These are phyloP conservation scores for Ustilago esculenta DNA, from an alignment of 1,284 basidiomycete species.

Conservation along the genomic window DNA sequence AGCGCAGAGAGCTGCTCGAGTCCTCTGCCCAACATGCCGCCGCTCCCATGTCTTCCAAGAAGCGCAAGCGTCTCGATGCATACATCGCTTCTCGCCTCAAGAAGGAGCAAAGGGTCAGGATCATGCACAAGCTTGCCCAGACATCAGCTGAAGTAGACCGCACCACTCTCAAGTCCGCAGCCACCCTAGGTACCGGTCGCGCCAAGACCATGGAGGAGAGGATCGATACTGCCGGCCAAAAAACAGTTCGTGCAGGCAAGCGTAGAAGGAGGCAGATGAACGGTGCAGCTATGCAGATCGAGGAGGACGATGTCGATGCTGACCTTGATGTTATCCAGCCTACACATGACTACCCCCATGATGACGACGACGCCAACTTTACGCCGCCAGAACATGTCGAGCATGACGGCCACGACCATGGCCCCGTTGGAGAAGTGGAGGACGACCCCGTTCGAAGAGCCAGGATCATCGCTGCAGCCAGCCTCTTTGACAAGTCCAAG, in stretches of 20 bases:
- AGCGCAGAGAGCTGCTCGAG: conserved; percentile 46
- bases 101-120: conserved; percentile 61
- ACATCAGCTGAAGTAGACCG: conserved; percentile 60
- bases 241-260: conserved; percentile 21
- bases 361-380: conserved; percentile 23
- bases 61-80: conserved; percentile 66
- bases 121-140: conserved; percentile 62
- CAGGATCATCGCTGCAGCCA: conserved; percentile 45
- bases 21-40: conserved; percentile 47
- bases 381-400: conserved; percentile 37
- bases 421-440: conserved; percentile 38
- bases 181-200: conserved; percentile 63
- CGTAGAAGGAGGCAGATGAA: conserved; percentile 27
- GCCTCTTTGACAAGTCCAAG: conserved; percentile 40
- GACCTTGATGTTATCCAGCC: conserved; percentile 35
- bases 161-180: conserved; percentile 57
- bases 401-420: conserved; percentile 35
- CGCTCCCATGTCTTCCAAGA: conserved; percentile 63
- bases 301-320: conserved; percentile 57
- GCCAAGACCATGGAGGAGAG: conserved; percentile 54
- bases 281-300: conserved; percentile 43
- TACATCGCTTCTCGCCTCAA: conserved; percentile 66
- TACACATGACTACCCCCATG: background rate
- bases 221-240: conserved; percentile 50
- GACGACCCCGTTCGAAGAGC: conserved; percentile 43